Conservation (phyloP, 495 filamentous ascomycete species). For the Aspergillus affinis region DNA sequence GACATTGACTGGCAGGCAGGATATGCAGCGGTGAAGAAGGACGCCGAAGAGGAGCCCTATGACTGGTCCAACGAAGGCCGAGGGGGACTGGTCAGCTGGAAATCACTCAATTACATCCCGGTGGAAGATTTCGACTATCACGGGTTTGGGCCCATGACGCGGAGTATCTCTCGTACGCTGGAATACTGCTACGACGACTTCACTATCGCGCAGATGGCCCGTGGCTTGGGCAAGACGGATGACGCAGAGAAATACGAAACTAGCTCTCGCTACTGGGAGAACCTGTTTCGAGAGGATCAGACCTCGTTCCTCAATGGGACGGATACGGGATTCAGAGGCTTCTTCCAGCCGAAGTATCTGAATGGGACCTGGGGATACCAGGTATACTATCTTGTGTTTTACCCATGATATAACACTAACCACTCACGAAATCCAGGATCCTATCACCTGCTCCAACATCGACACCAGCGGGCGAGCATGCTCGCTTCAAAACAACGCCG, state of each 20-base stretch:
- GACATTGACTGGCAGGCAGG: slow-evolving; percentile 68
- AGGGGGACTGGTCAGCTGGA: slow-evolving; percentile 73
- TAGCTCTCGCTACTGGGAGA: slow-evolving; percentile 64
- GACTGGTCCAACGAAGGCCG: slow-evolving; percentile 74
- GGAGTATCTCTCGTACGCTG: slow-evolving; percentile 67
- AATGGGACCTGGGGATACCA: slow-evolving; percentile 59
- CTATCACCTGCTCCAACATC: slow-evolving; percentile 47
- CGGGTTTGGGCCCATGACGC: slow-evolving; percentile 70
- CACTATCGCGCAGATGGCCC: slow-evolving; percentile 52
- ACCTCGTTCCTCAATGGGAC: slow-evolving; percentile 43
- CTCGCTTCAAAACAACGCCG: slow-evolving; percentile 57
- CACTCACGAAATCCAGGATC: slow-evolving; percentile 46
- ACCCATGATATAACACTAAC: not conserved
- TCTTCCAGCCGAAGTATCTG: slow-evolving; percentile 62
- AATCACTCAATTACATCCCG: slow-evolving; percentile 63
- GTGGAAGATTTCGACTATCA: slow-evolving; percentile 67
- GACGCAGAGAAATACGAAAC: slow-evolving; percentile 62
- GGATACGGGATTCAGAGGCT: slow-evolving; percentile 58
- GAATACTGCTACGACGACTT: slow-evolving; percentile 77
- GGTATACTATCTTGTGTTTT: slow-evolving; percentile 11
- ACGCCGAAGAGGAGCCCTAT: slow-evolving; percentile 64
- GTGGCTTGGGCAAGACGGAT: slow-evolving; percentile 52
- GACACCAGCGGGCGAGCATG: slow-evolving; percentile 51
- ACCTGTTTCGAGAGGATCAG: slow-evolving; percentile 63
- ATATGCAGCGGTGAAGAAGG: slow-evolving; percentile 64